phyloP scores from a whole-genome alignment of 2,329 filamentous ascomycete genomes.

The Pseudogymnoascus sp. region DNA sequence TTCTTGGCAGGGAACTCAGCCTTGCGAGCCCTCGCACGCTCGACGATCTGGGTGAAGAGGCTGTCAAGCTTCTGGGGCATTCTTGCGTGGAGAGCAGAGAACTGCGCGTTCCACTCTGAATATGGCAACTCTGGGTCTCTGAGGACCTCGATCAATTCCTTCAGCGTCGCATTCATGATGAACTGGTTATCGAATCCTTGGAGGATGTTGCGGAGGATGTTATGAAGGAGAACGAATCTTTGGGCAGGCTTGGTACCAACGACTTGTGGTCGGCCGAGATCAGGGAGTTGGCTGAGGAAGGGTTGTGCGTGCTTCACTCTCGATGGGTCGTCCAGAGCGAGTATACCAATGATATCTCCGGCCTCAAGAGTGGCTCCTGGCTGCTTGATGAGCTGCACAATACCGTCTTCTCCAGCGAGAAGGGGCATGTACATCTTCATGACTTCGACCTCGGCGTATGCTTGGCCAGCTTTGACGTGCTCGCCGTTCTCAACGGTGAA shows the following conservation, averaged over 20 bases:
- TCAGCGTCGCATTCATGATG: constrained; percentile 81
- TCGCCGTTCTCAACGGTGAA: constrained; percentile 93
- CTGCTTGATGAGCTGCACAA: constrained; percentile 98
- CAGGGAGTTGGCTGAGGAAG: constrained; percentile 83
- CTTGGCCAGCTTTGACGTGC: constrained; percentile 84
- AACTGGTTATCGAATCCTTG: constrained; percentile 95
- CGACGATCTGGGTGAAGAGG: constrained; percentile 75
- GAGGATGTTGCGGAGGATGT: constrained; percentile 79
- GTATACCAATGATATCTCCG: constrained; percentile 95
- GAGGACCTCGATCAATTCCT: constrained; percentile 83
- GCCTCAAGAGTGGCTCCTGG: constrained; percentile 95
- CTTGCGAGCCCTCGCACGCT: constrained; percentile 68
- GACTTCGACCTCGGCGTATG: constrained; percentile 96
- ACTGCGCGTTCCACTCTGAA: constrained; percentile 92
- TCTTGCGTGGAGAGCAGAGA: constrained; percentile 90
- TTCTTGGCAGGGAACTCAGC: constrained; percentile 89
- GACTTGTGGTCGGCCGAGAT: constrained; percentile 77
- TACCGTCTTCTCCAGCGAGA: constrained; percentile 86
- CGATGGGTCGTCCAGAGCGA: constrained; percentile 88
- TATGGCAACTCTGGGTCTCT: constrained; percentile 86
- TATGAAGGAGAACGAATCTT: constrained; percentile 68
- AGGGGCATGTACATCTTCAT: constrained; percentile 99
- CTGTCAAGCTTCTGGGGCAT: constrained; percentile 92
- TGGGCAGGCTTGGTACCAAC: constrained; percentile 89
- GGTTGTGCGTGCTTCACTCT: constrained; percentile 95